Base-by-base conservation (phyloP, 2,329 filamentous ascomycete species). In the Lasiodiplodia gonubiensis region DNA sequence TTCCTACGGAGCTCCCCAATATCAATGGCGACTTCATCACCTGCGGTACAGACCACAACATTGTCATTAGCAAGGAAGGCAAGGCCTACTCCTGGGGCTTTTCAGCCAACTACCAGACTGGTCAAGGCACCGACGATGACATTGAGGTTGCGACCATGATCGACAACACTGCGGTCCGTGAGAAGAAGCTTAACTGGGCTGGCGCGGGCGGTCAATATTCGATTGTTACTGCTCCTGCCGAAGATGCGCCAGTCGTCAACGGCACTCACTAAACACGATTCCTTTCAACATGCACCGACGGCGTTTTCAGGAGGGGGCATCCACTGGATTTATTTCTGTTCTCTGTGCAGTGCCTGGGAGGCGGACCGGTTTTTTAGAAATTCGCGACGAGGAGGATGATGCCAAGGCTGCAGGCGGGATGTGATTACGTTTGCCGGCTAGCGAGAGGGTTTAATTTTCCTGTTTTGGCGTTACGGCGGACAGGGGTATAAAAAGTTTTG, bases 131-230 rank as follows among this genome's bases (percentile, higher is more conserved):
- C 1, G 88, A 88, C n/a, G 92, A 95, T 60, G 93, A 97, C 72
- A 86, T 97, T 35, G 86, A 90, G 71, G 84, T 87, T 27, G 92
- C 94, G 0, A 95, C 91, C 0, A 74, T 90, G 59, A 92, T 97
- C 67, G 91, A 96, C 74, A 97, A 97, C 81, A 91, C 89, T 14
- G 93, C 93, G 51, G 87, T 95, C 33, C 86, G 89, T 35, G 92
- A 88, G 51, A 89, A 90, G 80, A 88, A 89, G 78, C 84, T 97
- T 52, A 85, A 89, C 39, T 92, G 86, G 80, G 92, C 91, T n/a
- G 92, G 92, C 52, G 90, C 90, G n/a, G 94, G 94, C 71, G 93
- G 93, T 5, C 94, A 97, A 76, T 97, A 88, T 78, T 90, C 89
- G 1, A 80, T 92, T 27, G 73, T 92, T n/a, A 83, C 85, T 11